Conservation (phyloP, 164 flowering plant species). For the Chimonanthus praecox region DNA sequence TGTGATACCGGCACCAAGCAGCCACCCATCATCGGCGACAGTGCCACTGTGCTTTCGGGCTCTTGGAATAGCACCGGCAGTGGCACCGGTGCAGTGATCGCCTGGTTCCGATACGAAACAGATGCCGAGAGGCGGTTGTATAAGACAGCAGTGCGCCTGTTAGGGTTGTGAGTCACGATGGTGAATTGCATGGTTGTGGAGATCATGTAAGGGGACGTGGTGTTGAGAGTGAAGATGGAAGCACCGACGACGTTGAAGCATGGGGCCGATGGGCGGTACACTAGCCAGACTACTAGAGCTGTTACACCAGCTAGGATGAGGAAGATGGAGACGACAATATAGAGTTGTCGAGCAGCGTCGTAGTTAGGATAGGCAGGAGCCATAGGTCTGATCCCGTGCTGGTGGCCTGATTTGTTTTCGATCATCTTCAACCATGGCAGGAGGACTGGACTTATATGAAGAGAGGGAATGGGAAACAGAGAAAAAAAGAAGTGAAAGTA, state of each 20-base stretch:
- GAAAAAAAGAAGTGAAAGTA: not conserved
- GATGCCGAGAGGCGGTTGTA: slow-evolving; percentile 54
- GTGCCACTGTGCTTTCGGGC: slow-evolving; percentile 45
- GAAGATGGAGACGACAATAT: slow-evolving; percentile 26
- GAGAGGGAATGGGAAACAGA: not conserved
- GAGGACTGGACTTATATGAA: not conserved
- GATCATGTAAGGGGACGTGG: slow-evolving; percentile 38
- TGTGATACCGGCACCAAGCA: slow-evolving; percentile 43
- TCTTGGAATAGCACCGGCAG: slow-evolving; percentile 58
- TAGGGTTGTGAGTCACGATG: slow-evolving; percentile 60
- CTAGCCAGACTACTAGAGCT: slow-evolving; percentile 51
- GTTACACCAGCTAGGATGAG: slow-evolving; percentile 54
- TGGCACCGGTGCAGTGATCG: slow-evolving; percentile 47
- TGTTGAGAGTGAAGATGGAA: slow-evolving; percentile 56
- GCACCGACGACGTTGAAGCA: slow-evolving; percentile 56
- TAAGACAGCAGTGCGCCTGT: slow-evolving; percentile 47
- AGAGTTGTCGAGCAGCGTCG: slow-evolving; percentile 17
- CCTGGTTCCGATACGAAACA: slow-evolving; percentile 51
- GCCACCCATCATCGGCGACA: slow-evolving; percentile 57
- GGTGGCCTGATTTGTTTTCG: no score
- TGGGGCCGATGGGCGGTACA: slow-evolving; percentile 71
- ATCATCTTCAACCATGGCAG: not conserved
- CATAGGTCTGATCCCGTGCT: not conserved
- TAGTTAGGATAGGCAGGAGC: not conserved
- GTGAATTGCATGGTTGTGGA: slow-evolving; percentile 76